Conservation (phyloP, 345 rosid species). For the Rubroshorea leprosula region DNA sequence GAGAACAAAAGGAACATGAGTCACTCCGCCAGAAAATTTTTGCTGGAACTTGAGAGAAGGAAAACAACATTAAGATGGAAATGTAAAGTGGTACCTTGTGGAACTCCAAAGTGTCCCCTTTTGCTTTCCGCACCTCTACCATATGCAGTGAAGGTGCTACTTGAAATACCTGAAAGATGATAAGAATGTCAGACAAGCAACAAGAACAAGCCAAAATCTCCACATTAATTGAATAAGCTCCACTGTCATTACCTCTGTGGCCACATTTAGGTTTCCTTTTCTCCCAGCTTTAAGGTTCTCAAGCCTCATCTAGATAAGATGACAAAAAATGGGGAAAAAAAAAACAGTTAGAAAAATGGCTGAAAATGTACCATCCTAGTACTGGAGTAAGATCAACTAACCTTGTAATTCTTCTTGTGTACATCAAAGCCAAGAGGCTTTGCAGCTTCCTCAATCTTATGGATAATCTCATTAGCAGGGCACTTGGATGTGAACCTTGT, state of each 20-base stretch:
- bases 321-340: slow-evolving; percentile 1
- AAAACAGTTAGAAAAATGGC: not conserved
- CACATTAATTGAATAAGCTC: slow-evolving; percentile 4
- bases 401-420: slow-evolving; percentile 92
- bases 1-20: slow-evolving; percentile 2
- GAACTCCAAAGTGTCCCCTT: slow-evolving; percentile 96
- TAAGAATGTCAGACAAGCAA: not conserved
- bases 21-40: not conserved
- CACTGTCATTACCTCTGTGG: slow-evolving; percentile 58
- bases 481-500: slow-evolving; percentile 78
- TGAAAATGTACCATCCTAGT: not conserved
- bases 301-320: slow-evolving; percentile 64
- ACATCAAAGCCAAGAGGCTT: slow-evolving; percentile 94
- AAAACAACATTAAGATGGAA: not conserved
- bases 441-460: slow-evolving; percentile 83
- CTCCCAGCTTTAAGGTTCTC: slow-evolving; percentile 87
- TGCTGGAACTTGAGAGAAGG: not conserved
- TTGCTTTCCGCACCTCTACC: slow-evolving; percentile 90
- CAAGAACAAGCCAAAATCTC: not conserved
- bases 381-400: slow-evolving; percentile 14
- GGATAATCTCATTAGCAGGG: slow-evolving; percentile 78
- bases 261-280: slow-evolving; percentile 84
- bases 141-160: slow-evolving; percentile 91
- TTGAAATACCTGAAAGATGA: slow-evolving; percentile 66
- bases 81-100: slow-evolving; percentile 50